Evolutionary conservation across 177 flowering plant genomes (phyloP), one percentile per base, ranked within the genome.

Genomic region (Vitis hybrid): DNA sequence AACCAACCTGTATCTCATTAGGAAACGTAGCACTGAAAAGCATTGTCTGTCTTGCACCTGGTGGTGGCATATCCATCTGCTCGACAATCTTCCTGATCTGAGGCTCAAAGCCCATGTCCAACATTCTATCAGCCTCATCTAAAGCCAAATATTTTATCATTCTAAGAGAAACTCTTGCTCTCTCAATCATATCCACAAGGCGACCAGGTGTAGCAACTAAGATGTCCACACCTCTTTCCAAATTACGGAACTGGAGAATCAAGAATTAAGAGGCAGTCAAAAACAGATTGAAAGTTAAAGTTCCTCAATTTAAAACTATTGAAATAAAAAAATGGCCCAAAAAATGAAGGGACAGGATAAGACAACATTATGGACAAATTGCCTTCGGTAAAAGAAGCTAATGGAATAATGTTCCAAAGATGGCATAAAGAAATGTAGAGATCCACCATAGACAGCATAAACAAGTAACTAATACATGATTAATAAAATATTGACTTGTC

Each of bases 1-100:
- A 55, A 59, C 59, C 1, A 68, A 83, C 89, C 85, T 86, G 89
- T 66, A 87, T 87, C 62, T 83, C 85, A 59, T 72, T 52, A 13
- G 90, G 90, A 78, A 87, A 87, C 5, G 89, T 86, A 31, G 90
- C 90, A 79, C 90, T 87, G 65, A 84, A 83, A 47, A 86, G 84
- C 88, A 86, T 73, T 13, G 90, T 86, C 70, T 86, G 89, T 73
- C 89, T 75, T 1, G 55, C 31, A 60, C 82, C 85, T 3, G 83
- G 71, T 15, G 72, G 74, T 20, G 87, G 89, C 89, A 86, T 86
- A 78, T 75, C 84, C 83, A 82, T 80, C 70, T 77, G 82, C 72
- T 82, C 73, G 14, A 85, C 87, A 73, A 87, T 85, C 75, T 71
- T 80, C 15, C 90, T 71, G 15, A 86, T 86, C 70, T 84, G 86